Evolutionary conservation across 139 green algal genomes (phyloP).

Genomic region (Chlorella ohadii): DNA sequence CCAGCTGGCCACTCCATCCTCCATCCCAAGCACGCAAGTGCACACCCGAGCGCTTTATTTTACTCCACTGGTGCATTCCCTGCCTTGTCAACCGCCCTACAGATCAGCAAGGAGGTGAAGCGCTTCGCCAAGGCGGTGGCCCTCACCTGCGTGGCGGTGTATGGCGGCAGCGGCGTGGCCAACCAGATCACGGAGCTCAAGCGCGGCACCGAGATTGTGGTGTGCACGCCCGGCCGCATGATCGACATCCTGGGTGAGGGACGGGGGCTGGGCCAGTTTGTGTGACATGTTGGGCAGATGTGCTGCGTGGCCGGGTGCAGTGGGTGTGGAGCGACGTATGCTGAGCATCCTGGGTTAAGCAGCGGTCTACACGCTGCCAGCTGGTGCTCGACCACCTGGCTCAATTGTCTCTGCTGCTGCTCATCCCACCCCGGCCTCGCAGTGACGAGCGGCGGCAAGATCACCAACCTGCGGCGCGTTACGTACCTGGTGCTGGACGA

Average conservation of each 20-base stretch:
- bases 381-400: too few species aligned
- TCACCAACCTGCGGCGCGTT: conserved; percentile 96
- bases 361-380: too few species aligned
- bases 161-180: conserved; percentile 90
- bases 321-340: too few species aligned
- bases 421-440: neutral
- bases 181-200: conserved; percentile 97
- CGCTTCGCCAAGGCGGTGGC: conserved; percentile 75
- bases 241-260: conserved; percentile 92
- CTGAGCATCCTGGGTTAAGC: too few species aligned
- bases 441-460: conserved; percentile 84
- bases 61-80: too few species aligned
- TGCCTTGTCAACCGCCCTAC: neutral
- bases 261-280: neutral
- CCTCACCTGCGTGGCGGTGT: conserved; percentile 82
- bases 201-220: conserved; percentile 87
- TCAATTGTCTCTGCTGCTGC: too few species aligned
- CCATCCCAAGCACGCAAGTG: too few species aligned
- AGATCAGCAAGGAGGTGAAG: conserved; percentile 61
- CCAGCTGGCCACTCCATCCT: too few species aligned
- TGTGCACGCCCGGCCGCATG: conserved; percentile 97
- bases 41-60: too few species aligned
- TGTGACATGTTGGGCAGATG: too few species aligned
- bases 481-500: conserved; percentile 99
- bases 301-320: too few species aligned